Conservation (phyloP, 257 asterid species). For the Penstemon eatonii region DNA sequence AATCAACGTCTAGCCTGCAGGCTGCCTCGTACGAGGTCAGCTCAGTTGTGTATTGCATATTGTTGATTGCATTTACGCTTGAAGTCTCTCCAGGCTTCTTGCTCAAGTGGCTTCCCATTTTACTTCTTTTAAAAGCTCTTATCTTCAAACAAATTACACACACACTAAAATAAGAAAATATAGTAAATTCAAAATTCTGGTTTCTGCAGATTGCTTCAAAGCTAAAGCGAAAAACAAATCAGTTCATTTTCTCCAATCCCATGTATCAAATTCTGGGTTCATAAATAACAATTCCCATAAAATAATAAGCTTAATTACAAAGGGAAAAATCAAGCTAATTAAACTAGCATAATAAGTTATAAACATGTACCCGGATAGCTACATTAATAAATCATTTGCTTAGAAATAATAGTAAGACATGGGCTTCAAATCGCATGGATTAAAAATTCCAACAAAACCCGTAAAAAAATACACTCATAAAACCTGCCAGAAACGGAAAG, state of each 20-base stretch:
- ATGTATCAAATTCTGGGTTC: neutral
- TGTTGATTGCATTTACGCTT: constrained; percentile 47
- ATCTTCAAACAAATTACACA: constrained; percentile 8
- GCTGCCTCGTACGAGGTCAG: constrained; percentile 77
- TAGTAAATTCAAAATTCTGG: neutral
- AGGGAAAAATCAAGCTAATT: neutral
- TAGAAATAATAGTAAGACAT: too few species aligned
- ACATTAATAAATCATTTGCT: neutral
- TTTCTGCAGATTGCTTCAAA: constrained; percentile 24
- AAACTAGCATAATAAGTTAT: neutral
- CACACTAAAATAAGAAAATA: constrained; percentile 9
- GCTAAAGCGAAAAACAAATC: constrained; percentile 1
- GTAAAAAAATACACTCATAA: neutral
- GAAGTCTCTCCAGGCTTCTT: constrained; percentile 72
- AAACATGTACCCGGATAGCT: neutral
- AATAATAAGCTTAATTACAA: constrained; percentile 8
- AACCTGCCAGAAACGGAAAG: constrained; percentile 25
- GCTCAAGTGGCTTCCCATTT: constrained; percentile 90
- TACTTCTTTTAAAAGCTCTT: constrained; percentile 14
- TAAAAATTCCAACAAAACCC: constrained; percentile 23
- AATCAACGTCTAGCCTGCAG: constrained; percentile 63
- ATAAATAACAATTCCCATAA: neutral
- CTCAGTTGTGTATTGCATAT: constrained; percentile 51
- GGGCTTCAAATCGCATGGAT: constrained; percentile 16
- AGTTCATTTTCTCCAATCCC: neutral